Evolutionary conservation across 1,284 basidiomycete species (phyloP).

Genomic region (Moesziomyces parantarcticus): DNA sequence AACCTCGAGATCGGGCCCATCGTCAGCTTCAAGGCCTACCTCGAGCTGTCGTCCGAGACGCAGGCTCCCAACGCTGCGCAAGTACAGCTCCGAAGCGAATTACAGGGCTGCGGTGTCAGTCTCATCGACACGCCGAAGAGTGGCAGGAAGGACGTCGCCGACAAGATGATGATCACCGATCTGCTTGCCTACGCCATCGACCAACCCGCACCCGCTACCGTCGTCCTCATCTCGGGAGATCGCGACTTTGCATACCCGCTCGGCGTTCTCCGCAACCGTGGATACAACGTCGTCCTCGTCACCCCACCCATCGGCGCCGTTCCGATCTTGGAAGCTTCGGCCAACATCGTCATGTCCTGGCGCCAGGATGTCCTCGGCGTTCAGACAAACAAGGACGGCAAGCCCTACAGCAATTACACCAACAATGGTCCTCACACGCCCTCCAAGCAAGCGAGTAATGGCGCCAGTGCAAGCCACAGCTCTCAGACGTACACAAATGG

Average conservation of each 20-base stretch:
- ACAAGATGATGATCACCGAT: slow-evolving; percentile 65
- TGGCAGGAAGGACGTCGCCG: slow-evolving; percentile 61
- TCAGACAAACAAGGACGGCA: slow-evolving; percentile 44
- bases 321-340: slow-evolving; percentile 58
- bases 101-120: slow-evolving; percentile 61
- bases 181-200: slow-evolving; percentile 61
- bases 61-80: slow-evolving; percentile 44
- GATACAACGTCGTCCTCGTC: slow-evolving; percentile 58
- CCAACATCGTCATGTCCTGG: slow-evolving; percentile 58
- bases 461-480: neutral
- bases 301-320: slow-evolving; percentile 58
- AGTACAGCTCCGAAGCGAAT: slow-evolving; percentile 57
- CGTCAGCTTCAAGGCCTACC: slow-evolving; percentile 62
- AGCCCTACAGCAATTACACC: slow-evolving; percentile 42
- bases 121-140: slow-evolving; percentile 62
- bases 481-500: slow-evolving; percentile 1
- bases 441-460: slow-evolving; percentile 13
- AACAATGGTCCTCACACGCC: slow-evolving; percentile 19
- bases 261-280: slow-evolving; percentile 55
- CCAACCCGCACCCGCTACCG: slow-evolving; percentile 53
- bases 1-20: slow-evolving; percentile 46
- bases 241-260: slow-evolving; percentile 63
- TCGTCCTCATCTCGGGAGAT: slow-evolving; percentile 61
- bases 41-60: slow-evolving; percentile 54
- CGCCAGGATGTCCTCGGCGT: slow-evolving; percentile 62